Evolutionary conservation across 176 grass and related monocot species (phyloP), one percentile per base, ranked within the genome.

Genomic region (Leersia perrieri): DNA sequence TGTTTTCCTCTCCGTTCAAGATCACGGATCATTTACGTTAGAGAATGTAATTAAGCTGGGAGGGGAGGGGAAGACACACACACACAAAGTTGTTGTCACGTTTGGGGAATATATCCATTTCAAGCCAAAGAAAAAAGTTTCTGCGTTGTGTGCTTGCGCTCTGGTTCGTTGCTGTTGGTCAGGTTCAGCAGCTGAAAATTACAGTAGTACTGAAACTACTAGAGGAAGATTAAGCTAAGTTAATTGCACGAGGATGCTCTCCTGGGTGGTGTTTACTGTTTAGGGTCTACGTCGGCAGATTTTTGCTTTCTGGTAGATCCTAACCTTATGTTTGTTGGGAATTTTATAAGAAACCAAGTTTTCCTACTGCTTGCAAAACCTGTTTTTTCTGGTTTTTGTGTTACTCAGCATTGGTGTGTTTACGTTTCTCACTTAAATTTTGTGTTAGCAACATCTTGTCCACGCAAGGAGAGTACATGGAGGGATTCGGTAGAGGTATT

Each of bases 91-190:
- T 60, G 62, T 86, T 51, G 67, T 85, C 70, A 20, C 76, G 77
- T 58, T 80, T 27, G 27, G 65, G 70, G 77, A 87, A 87, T 87
- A 81, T 76, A 69, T 69, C 63, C 63, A 35, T 11, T 36, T 62
- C n/a, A 45, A 18, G 63, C 49, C 41, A 58, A 68, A 36, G 31
- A 33, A 60, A 23, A 40, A 34, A 38, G n/a, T n/a, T n/a, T n/a
- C 25, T 63, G 57, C 12, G 36, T 69, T 28, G 70, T 57, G 44
- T 86, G 74, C 84, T 60, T 75, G 70, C 60, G 15, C 75, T 57
- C 68, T 74, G 33, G 26, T 32, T 33, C 68, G 44, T 11, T 72
- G 60, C 33, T 57, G 57, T 6, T 63, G 12, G 22, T 58, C 28
- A 63, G 61, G 39, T 14, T 33, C 34, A 27, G 53, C n/a, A 16